Percentiles rank a stretch among this genome's conserved stretches.
Evolutionary conservation across 2,329 filamentous ascomycete species (phyloP).

Genomic region (Dactylellina leptospora): DNA sequence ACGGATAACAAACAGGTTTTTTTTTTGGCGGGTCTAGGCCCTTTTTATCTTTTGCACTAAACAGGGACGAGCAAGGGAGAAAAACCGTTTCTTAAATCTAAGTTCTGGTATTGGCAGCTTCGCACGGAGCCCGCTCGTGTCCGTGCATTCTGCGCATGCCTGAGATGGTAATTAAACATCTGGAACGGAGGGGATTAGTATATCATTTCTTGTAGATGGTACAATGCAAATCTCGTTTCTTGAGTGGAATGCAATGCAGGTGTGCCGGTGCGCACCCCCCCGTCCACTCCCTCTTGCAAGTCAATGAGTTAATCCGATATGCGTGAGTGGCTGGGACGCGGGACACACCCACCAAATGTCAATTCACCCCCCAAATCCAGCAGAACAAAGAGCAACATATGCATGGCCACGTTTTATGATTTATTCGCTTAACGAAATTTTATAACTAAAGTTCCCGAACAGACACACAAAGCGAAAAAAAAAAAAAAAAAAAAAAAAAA

Average conservation of each 20-base stretch:
- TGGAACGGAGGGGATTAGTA: not conserved
- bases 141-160: not conserved
- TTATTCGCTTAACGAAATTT: constrained; percentile 48
- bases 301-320: constrained; percentile 15
- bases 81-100: not conserved
- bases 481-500: too few species aligned
- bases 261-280: too few species aligned
- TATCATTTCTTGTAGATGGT: not conserved
- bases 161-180: not conserved
- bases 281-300: not conserved
- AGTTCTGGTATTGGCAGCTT: not conserved
- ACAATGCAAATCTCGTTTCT: not conserved
- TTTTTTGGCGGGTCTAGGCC: constrained; percentile 1
- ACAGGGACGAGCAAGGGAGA: not conserved
- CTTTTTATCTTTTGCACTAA: constrained; percentile 6
- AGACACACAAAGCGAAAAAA: too few species aligned
- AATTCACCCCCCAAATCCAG: not conserved
- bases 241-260: too few species aligned
- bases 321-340: not conserved
- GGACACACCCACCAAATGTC: not conserved
- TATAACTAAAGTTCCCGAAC: constrained; percentile 50
- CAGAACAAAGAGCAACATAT: constrained; percentile 3
- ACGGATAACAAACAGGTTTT: constrained; percentile 27
- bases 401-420: constrained; percentile 51
- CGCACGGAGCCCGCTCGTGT: not conserved